Percentiles rank a stretch among this genome's conserved stretches.
phyloP scores from a whole-genome alignment of 371 early-diverging fungal species.

The Lichtheimia corymbifera region DNA sequence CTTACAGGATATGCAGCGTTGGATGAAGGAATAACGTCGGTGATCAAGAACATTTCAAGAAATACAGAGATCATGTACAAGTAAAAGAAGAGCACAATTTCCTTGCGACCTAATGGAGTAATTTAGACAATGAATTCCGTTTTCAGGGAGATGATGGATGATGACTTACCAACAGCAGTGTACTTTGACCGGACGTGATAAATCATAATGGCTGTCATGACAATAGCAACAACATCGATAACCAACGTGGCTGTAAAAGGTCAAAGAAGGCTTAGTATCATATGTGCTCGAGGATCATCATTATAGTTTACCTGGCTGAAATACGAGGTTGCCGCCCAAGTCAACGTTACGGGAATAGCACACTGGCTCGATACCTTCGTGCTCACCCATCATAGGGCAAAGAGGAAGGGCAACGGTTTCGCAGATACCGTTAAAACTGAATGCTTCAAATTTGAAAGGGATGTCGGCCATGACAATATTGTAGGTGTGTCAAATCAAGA shows the following conservation, averaged over 20 bases:
- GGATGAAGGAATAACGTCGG: conserved; percentile 89
- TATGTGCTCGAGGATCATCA: not conserved
- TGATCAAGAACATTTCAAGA: conserved; percentile 85
- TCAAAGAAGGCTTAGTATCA: not conserved
- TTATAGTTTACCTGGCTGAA: conserved; percentile 80
- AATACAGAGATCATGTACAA: conserved; percentile 84
- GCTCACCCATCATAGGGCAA: conserved; percentile 84
- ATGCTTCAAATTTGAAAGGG: conserved; percentile 67
- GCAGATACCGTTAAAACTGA: conserved; percentile 87
- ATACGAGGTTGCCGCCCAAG: conserved; percentile 74
- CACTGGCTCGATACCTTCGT: conserved; percentile 79
- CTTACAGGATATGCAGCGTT: conserved; percentile 81
- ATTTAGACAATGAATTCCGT: not conserved
- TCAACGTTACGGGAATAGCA: conserved; percentile 95
- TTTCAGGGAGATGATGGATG: not conserved
- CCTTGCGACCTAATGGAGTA: conserved; percentile 78
- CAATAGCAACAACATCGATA: conserved; percentile 86
- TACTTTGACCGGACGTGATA: conserved; percentile 95
- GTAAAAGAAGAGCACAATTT: conserved; percentile 97
- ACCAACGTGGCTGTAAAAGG: conserved; percentile 70
- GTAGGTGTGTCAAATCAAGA: not conserved
- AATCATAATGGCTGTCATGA: conserved; percentile 97
- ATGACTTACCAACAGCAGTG: conserved; percentile 89
- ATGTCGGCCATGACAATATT: conserved; percentile 37
- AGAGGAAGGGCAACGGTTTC: conserved; percentile 78